Evolutionary conservation across 129 eudicot genomes (phyloP).

Genomic region (Pittosporum tobira): DNA sequence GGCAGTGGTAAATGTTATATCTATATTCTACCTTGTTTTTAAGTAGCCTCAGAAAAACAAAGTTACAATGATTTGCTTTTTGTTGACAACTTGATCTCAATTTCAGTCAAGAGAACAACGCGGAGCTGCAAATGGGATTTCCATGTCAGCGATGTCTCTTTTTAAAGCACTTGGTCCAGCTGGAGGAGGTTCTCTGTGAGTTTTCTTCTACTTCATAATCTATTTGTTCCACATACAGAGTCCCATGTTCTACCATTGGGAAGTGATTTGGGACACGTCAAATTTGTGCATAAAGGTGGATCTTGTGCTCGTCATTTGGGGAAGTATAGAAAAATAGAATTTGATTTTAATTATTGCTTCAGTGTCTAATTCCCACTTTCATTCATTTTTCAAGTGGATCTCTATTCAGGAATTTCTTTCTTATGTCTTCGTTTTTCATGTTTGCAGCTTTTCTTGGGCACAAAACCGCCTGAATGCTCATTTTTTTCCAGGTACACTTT

Average conservation of each 20-base stretch:
- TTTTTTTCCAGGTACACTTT: constrained; percentile 29
- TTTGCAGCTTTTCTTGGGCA: constrained; percentile 37
- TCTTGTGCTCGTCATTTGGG: no score
- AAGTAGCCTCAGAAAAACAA: not conserved
- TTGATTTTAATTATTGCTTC: not conserved
- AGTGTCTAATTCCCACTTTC: not conserved
- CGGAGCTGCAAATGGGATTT: constrained; percentile 57
- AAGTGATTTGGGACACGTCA: no score
- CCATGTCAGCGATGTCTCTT: constrained; percentile 44
- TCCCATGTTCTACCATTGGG: no score
- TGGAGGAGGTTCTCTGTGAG: constrained; percentile 47
- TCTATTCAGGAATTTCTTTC: not conserved
- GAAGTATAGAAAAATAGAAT: no score
- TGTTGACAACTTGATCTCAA: not conserved
- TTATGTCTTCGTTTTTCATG: not conserved
- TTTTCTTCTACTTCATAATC: no score
- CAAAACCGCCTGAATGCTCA: constrained; percentile 25
- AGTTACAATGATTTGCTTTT: not conserved
- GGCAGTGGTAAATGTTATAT: constrained; percentile 37
- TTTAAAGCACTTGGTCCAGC: constrained; percentile 49
- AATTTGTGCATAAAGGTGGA: no score
- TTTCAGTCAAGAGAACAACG: constrained; percentile 42
- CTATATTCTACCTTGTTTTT: not conserved
- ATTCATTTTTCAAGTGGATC: not conserved
- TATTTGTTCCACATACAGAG: no score